Base-by-base conservation (phyloP, 2,329 filamentous ascomycete genomes). In the Plenodomus tracheiphilus region DNA sequence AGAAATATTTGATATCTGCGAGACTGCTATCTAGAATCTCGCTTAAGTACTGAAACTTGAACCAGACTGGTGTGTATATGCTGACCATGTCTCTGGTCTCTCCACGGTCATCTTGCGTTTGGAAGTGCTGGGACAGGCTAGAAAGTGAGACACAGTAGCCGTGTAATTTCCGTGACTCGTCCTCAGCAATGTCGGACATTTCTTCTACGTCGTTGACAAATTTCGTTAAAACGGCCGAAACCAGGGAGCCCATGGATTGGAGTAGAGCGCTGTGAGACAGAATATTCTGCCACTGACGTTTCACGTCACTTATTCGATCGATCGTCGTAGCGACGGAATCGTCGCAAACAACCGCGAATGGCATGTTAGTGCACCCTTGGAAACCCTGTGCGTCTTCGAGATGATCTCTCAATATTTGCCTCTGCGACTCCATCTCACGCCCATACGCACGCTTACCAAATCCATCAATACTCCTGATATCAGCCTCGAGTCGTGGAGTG, bases 371-470 rank as follows among this genome's bases (percentile, higher is more conserved):
- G 62, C 83, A 85, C 40, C 79, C 79, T 20, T 74, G 72, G 66
- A 87, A 86, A 15, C 83, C 83, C 65, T 85, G 81, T 1, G 83
- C 81, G 18, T 82, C 82, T 58, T 86, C 83, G 4, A 87, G 78
- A 15, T 86, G 72, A 63, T 87, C 84, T 17, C 76, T 76, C 11
- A 86, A 70, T 53, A 86, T 83, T 1, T 82, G 85, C 44, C 83
- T 76, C 58, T 87, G 84, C 2, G 79, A 80, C 46, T 86, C 83
- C 81, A 87, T 85, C 65, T 86, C 84, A 46, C 79, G 79, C 51
- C 80, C 79, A 57, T 87, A 87, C 2, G 82, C 81, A 22, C 80
- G 69, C 62, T 83, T 84, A 37, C 81, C 82, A 55, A 85, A 85
- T 41, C 74, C 77, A 49, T 85, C 79, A 17, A 86, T 75, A 1